phyloP scores from a whole-genome alignment of 257 asterid genomes.

The Rehmannia glutinosa region DNA sequence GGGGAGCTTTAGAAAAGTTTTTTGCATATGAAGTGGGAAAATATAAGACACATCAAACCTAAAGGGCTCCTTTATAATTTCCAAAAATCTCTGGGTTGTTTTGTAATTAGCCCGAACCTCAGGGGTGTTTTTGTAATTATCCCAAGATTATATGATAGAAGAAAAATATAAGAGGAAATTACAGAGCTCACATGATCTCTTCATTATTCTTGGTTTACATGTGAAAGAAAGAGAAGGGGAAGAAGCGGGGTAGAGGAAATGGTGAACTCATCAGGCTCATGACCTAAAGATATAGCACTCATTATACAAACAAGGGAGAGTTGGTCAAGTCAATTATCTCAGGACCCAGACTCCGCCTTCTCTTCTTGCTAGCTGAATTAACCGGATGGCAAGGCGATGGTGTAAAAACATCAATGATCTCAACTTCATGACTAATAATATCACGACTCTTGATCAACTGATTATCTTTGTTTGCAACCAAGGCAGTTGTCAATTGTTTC shows the following conservation, averaged over 20 bases:
- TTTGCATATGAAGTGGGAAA: too few species aligned
- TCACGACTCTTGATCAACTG: constrained; percentile 15
- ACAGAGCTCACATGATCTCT: background rate
- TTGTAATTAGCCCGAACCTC: too few species aligned
- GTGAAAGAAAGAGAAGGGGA: too few species aligned
- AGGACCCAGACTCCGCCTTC: constrained; percentile 32
- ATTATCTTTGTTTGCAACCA: constrained; percentile 18
- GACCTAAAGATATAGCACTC: background rate
- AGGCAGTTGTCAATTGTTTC: constrained; percentile 14
- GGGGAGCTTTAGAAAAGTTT: too few species aligned
- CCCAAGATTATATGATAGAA: too few species aligned
- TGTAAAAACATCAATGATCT: constrained; percentile 65
- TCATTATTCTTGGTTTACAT: constrained; percentile 2
- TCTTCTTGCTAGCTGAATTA: constrained; percentile 44
- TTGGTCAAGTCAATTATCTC: constrained; percentile 87
- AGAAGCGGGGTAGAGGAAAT: too few species aligned
- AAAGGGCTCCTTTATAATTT: too few species aligned
- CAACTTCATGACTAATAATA: constrained; percentile 29
- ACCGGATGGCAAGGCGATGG: constrained; percentile 55
- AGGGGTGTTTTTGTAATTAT: too few species aligned
- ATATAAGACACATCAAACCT: too few species aligned
- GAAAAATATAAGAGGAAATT: background rate
- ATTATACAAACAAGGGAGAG: constrained; percentile 50
- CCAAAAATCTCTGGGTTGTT: too few species aligned
- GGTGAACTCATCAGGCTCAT: too few species aligned